Evolutionary conservation across 1,139 yeast species (phyloP), one percentile per base, ranked within the genome.

Genomic region (Scheffersomyces segobiensis): DNA sequence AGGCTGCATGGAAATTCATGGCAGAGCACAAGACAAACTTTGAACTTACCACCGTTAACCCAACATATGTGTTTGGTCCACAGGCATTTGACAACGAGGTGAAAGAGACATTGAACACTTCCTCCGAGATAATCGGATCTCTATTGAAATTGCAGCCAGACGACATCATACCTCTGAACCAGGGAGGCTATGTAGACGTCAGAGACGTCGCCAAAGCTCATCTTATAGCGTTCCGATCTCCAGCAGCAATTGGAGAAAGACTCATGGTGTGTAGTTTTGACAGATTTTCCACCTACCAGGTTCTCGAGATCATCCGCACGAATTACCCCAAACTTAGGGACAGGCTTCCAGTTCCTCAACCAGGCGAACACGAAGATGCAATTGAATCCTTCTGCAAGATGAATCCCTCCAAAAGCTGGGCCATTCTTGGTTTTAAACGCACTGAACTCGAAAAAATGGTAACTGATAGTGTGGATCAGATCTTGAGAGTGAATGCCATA

Each of bases 141-240:
- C 60, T 67, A 50, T 66, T 77, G 58, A 67, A 67, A 20, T 63
- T 71, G 60, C 65, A 62, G 17, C 60, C 67, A 17, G 62, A 61
- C 19, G 72, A 67, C 24, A 53, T 56, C 0, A 66, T 77, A 52
- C 66, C 66, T 59, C 61, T 26, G 60, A 14, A 17, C n/a, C 48
- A 19, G 5, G 73, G 72, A 12, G 59, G 57, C 2, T 73, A 65
- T 66, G 74, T 80, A 51, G 87, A 84, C 63, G 88, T 84, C 2
- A 73, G 87, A 60, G 83, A 80, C 61, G 81, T 77, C 46, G 83
- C 83, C 14, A 62, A 63, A 49, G 71, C 79, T 8, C 84, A 80
- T 57, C 65, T 79, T 26, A 66, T 71, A 4, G 80, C 83, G 0
- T 62, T 79, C 18, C 78, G 77, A 55, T 67, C 72, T 24, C 67